Conservation (phyloP, 495 filamentous ascomycete genomes). For the Podospora fimiseda region DNA sequence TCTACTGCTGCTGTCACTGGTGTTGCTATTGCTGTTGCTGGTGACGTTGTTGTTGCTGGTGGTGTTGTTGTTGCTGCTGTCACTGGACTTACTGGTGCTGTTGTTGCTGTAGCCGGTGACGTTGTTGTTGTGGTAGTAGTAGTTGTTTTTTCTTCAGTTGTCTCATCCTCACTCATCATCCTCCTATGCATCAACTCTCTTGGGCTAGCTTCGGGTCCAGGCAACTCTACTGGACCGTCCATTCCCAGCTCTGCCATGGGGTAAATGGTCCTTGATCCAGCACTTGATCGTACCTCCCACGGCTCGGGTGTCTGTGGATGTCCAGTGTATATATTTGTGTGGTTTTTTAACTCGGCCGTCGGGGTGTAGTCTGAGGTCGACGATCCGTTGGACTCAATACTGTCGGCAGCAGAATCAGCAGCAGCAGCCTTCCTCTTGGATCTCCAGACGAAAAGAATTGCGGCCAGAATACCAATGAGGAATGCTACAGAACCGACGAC, state of each 20-base stretch:
- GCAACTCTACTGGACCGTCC: background rate
- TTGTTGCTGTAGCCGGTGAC: no score
- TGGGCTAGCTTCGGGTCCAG: background rate
- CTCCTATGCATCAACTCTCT: background rate
- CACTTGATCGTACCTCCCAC: background rate
- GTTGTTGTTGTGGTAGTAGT: no score
- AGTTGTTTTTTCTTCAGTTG: no score
- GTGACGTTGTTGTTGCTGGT: no score
- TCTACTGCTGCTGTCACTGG: no score
- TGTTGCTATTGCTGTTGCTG: no score
- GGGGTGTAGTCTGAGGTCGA: no score
- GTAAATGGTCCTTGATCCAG: background rate
- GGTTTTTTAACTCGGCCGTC: background rate
- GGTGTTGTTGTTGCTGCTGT: no score
- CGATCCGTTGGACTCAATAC: no score
- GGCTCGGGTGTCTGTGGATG: no score
- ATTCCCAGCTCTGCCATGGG: background rate
- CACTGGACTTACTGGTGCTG: no score
- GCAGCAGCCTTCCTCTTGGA: background rate
- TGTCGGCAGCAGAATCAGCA: no score
- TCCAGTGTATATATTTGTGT: background rate
- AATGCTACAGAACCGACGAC: conserved; percentile 10
- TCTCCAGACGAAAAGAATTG: conserved; percentile 13
- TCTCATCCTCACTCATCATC: background rate
- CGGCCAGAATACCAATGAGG: conserved; percentile 10